Evolutionary conservation across 176 grass and related monocot genomes (phyloP).

Genomic region (Alloteropsis semialata): DNA sequence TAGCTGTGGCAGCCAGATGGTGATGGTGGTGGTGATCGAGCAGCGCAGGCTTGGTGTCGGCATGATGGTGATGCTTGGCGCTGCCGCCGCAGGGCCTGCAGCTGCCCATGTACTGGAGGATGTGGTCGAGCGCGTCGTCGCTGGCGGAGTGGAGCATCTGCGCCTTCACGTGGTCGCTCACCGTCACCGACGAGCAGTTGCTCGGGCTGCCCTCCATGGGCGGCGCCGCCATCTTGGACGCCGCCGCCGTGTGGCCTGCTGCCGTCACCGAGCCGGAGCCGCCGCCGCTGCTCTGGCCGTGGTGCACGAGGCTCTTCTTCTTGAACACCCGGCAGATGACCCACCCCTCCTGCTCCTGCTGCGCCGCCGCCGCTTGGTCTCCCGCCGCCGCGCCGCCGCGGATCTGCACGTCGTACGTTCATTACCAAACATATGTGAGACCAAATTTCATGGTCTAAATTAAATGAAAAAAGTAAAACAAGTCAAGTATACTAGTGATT

Average conservation of each 20-base stretch:
- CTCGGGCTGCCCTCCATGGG: constrained; percentile 35
- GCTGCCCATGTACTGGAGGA: constrained; percentile 77
- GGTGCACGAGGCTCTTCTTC: constrained; percentile 69
- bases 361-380: constrained; percentile 34
- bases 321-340: constrained; percentile 92
- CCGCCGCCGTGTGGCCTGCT: background rate
- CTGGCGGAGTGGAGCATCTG: constrained; percentile 49
- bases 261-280: background rate
- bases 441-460: background rate
- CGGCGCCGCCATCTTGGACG: background rate
- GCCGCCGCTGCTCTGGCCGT: constrained; percentile 32
- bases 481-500: background rate
- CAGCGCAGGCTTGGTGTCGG: constrained; percentile 44
- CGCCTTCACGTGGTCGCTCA: constrained; percentile 24
- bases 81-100: background rate
- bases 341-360: constrained; percentile 82
- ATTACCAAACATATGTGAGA: background rate
- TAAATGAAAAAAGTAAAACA: background rate
- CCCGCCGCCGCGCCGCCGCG: constrained; percentile 26
- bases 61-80: constrained; percentile 16
- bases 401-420: constrained; percentile 10
- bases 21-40: constrained; percentile 9
- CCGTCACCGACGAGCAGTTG: constrained; percentile 55
- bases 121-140: constrained; percentile 68
- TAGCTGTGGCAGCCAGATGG: background rate